phyloP scores from a whole-genome alignment of 345 rosid genomes.

The Sisymbrium altissimum region DNA sequence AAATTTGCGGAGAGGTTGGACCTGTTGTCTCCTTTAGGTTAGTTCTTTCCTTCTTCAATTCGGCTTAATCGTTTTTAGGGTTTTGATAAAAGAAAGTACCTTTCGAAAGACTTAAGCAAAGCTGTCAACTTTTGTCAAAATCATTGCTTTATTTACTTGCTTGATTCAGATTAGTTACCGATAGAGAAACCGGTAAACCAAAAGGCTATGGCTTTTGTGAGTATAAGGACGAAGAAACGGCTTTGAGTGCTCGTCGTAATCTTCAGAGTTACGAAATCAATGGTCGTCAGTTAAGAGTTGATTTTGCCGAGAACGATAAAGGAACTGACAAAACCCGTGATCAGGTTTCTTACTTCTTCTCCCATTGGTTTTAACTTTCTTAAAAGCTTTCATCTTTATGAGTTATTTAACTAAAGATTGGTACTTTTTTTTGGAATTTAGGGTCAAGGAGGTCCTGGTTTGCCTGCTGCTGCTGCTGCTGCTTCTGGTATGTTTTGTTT shows the following conservation, averaged over 20 bases:
- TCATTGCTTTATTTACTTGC: not conserved
- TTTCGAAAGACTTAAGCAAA: not conserved
- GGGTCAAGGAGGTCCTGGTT: constrained; percentile 94
- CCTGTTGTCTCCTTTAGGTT: constrained; percentile 99
- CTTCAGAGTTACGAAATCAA: constrained; percentile 92
- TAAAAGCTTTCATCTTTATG: constrained; percentile 7
- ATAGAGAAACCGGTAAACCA: constrained; percentile 98
- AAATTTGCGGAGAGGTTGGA: constrained; percentile 94
- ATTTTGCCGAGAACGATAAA: constrained; percentile 99
- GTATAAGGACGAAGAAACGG: constrained; percentile 98
- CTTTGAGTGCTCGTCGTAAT: constrained; percentile 97
- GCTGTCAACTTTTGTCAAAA: not conserved
- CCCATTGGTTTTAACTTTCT: not conserved
- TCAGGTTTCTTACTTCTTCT: constrained; percentile 45
- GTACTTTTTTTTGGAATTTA: constrained; percentile 32
- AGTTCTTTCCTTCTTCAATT: constrained; percentile 11
- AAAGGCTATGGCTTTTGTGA: constrained; percentile 99
- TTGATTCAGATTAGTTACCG: constrained; percentile 76
- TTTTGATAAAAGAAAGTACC: not conserved
- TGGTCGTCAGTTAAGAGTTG: constrained; percentile 94
- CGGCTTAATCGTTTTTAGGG: not conserved
- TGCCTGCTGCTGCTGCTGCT: constrained; percentile 45
- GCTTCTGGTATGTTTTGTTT: constrained; percentile 47
- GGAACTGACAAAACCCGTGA: constrained; percentile 72
- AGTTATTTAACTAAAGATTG: constrained; percentile 7